A percentile compares a stretch with the other conserved stretches of the same genome.
These are phyloP conservation scores for Mucor indicus DNA, from an alignment of 371 early-diverging fungal genomes.

Conservation along the genomic window DNA sequence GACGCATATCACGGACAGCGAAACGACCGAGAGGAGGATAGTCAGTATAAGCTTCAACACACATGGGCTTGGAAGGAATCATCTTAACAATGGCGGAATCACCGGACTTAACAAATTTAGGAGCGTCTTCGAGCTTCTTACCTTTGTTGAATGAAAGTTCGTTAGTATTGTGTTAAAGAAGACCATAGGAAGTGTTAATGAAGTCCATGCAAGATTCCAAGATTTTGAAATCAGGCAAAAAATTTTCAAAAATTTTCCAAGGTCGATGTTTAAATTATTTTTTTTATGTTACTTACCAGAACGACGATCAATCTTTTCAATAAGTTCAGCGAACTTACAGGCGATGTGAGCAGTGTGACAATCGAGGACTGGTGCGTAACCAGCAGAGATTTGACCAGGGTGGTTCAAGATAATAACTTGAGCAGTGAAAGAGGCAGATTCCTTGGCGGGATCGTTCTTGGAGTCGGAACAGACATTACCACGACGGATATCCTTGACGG, in stretches of 20 bases:
- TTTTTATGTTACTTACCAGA: constrained; percentile 67
- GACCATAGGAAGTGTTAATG: neutral
- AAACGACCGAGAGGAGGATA: constrained; percentile 96
- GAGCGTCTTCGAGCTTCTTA: constrained; percentile 46
- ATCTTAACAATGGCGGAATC: constrained; percentile 95
- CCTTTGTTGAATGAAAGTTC: constrained; percentile 20
- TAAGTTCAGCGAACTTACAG: constrained; percentile 89
- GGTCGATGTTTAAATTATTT: too few relatives aligned
- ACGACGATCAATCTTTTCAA: constrained; percentile 96
- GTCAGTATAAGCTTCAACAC: constrained; percentile 91
- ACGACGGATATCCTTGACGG: constrained; percentile 95
- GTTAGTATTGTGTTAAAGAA: neutral
- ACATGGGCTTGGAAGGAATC: constrained; percentile 94
- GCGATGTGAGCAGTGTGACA: constrained; percentile 97
- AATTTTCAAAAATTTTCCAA: too few relatives aligned
- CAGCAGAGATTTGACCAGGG: constrained; percentile 90
- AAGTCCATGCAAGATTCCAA: constrained; percentile 35
- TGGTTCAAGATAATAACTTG: constrained; percentile 96
- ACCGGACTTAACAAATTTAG: constrained; percentile 89
- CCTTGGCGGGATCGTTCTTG: constrained; percentile 97
- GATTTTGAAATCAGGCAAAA: too few relatives aligned
- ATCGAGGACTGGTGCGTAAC: constrained; percentile 93
- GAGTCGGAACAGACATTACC: constrained; percentile 96
- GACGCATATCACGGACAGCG: constrained; percentile 97
- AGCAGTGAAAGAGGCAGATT: constrained; percentile 86